Evolutionary conservation across 2,329 filamentous ascomycete species (phyloP).

Genomic region (Sporothrix dimorphospora): DNA sequence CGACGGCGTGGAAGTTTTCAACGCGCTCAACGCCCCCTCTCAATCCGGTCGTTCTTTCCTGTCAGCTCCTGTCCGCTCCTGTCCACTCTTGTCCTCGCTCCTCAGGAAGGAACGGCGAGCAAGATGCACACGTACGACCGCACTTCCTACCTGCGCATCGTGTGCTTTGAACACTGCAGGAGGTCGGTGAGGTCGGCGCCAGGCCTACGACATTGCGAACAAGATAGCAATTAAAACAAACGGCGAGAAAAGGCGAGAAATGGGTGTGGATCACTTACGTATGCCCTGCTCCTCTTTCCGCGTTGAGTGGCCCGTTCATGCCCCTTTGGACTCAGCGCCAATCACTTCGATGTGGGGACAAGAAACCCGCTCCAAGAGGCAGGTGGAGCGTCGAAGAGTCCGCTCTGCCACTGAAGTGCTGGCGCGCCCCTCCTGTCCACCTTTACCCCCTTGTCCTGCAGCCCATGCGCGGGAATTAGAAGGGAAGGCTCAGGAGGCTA

Average conservation of each 20-base stretch:
- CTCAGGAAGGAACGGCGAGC: background rate
- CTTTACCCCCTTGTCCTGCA: background rate
- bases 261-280: constrained; percentile 26
- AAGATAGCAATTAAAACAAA: background rate
- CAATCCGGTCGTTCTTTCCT: background rate
- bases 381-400: background rate
- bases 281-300: constrained; percentile 19
- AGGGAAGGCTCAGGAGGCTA: background rate
- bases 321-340: background rate
- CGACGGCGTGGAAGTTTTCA: background rate
- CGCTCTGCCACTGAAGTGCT: background rate
- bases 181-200: background rate
- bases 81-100: background rate
- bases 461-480: background rate
- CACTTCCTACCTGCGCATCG: too few relatives aligned
- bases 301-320: background rate
- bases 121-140: background rate
- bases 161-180: background rate
- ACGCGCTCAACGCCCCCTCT: background rate
- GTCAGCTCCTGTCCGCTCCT: too few relatives aligned
- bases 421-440: too few relatives aligned
- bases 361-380: background rate
- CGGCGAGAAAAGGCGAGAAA: background rate
- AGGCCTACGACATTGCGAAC: background rate
- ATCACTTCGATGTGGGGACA: constrained; percentile 11